Evolutionary conservation across 495 filamentous ascomycete genomes (phyloP).

Genomic region (Entonaema liquescens): DNA sequence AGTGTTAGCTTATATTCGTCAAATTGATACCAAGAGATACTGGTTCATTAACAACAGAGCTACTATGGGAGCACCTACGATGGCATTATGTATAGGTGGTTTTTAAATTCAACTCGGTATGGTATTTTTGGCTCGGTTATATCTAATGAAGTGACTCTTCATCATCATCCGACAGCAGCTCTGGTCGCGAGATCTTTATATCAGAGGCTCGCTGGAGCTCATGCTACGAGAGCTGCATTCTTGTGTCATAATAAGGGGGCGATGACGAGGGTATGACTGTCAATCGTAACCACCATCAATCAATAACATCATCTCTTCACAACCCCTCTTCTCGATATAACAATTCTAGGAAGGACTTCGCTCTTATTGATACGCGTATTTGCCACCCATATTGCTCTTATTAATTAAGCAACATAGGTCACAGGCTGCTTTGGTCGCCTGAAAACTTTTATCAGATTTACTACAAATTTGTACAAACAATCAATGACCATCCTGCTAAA

Average conservation of each 20-base stretch:
- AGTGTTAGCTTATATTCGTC: not conserved
- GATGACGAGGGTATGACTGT: constrained; percentile 15
- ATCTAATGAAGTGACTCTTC: not conserved
- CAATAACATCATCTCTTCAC: constrained; percentile 11
- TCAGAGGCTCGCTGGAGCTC: not conserved
- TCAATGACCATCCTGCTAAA: not conserved
- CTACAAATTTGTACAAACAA: not conserved
- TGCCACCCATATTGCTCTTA: not conserved
- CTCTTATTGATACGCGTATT: not conserved
- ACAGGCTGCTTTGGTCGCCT: not conserved
- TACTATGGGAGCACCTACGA: constrained; percentile 9
- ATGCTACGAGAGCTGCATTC: not conserved
- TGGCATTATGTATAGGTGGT: constrained; percentile 15
- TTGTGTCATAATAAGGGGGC: constrained; percentile 26
- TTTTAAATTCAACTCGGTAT: not conserved
- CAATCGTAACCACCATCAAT: constrained; percentile 15
- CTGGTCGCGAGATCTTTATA: not conserved
- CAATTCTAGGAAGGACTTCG: not conserved
- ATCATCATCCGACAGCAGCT: not conserved
- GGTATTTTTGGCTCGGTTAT: not conserved
- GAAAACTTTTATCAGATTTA: not conserved
- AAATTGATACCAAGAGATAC: not conserved
- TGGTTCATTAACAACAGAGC: not conserved
- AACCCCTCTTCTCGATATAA: not conserved
- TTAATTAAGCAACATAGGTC: not conserved